A percentile compares a stretch with the other conserved stretches of the same genome.
Conservation (phyloP, 1,284 basidiomycete species). For the Ganoderma lingzhi region DNA sequence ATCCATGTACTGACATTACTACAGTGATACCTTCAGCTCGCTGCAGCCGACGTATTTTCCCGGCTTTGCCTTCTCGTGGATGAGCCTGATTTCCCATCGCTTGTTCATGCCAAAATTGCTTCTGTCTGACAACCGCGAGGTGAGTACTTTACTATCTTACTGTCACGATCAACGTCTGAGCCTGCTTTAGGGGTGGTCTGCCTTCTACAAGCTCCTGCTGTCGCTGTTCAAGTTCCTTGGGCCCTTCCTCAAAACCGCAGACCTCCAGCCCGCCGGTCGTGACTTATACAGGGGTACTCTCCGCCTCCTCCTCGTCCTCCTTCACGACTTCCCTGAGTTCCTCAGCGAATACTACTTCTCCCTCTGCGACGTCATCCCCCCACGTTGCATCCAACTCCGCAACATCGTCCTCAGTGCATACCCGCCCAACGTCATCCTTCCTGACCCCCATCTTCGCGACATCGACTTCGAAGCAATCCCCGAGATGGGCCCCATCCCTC, state of each 20-base stretch:
- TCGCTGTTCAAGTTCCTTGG: slow-evolving; percentile 94
- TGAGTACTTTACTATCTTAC: slow-evolving; percentile 40
- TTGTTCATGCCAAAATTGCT: slow-evolving; percentile 98
- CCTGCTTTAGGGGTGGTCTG: slow-evolving; percentile 81
- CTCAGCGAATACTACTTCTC: slow-evolving; percentile 97
- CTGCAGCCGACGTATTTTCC: slow-evolving; percentile 98
- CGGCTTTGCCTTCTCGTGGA: slow-evolving; percentile 98
- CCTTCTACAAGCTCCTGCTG: slow-evolving; percentile 94
- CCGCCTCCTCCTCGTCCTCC: slow-evolving; percentile 90
- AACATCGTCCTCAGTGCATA: slow-evolving; percentile 98
- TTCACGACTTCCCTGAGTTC: slow-evolving; percentile 99
- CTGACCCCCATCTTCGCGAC: slow-evolving; percentile 87
- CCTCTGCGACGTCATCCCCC: slow-evolving; percentile 92
- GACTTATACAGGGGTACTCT: slow-evolving; percentile 95
- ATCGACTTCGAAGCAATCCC: slow-evolving; percentile 77
- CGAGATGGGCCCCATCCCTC: slow-evolving; percentile 91
- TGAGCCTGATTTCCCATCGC: slow-evolving; percentile 95
- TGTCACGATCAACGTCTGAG: not conserved
- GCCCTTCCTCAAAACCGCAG: slow-evolving; percentile 88
- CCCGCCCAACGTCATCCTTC: slow-evolving; percentile 86
- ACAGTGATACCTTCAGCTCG: slow-evolving; percentile 94
- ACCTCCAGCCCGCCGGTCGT: slow-evolving; percentile 85
- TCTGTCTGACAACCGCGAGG: slow-evolving; percentile 83
- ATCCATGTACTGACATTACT: slow-evolving; percentile 16
- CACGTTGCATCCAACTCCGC: slow-evolving; percentile 94